phyloP scores from a whole-genome alignment of 2,329 filamentous ascomycete species.

The Aspergillus japonicus region DNA sequence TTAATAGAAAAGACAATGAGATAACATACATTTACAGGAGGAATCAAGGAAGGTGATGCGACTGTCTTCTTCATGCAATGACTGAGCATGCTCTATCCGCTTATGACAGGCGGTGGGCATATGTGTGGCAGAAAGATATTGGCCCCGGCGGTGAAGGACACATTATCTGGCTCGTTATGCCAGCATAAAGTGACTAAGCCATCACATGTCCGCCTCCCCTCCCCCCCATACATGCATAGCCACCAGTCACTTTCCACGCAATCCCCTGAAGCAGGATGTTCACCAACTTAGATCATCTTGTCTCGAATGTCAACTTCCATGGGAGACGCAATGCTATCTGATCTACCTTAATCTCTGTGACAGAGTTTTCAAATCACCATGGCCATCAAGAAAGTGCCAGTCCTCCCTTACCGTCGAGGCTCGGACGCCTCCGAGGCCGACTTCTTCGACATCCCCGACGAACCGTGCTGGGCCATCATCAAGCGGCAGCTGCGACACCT shows the following conservation, averaged over 20 bases:
- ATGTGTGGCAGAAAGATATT: background rate
- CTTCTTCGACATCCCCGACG: constrained; percentile 40
- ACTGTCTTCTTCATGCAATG: background rate
- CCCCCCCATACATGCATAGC: background rate
- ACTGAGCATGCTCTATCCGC: background rate
- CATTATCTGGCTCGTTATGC: background rate
- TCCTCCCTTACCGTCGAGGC: constrained; percentile 28
- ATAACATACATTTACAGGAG: background rate
- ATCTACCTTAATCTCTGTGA: background rate
- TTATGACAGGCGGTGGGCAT: background rate
- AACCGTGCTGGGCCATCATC: constrained; percentile 26
- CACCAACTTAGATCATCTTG: background rate
- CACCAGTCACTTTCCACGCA: background rate
- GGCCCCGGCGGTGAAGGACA: background rate
- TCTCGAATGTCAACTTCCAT: background rate
- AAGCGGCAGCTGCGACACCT: constrained; percentile 34
- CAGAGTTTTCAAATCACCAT: background rate
- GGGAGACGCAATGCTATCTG: background rate
- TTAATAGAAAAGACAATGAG: no score
- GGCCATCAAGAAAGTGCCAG: constrained; percentile 14
- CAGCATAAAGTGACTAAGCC: background rate
- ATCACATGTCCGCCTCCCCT: background rate
- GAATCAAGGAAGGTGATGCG: background rate
- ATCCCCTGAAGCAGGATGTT: background rate
- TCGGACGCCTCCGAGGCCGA: constrained; percentile 35